Percentiles rank a stretch among this genome's conserved stretches.
phyloP scores from a whole-genome alignment of 805 yeast species.

The Teunomyces funiuensis region DNA sequence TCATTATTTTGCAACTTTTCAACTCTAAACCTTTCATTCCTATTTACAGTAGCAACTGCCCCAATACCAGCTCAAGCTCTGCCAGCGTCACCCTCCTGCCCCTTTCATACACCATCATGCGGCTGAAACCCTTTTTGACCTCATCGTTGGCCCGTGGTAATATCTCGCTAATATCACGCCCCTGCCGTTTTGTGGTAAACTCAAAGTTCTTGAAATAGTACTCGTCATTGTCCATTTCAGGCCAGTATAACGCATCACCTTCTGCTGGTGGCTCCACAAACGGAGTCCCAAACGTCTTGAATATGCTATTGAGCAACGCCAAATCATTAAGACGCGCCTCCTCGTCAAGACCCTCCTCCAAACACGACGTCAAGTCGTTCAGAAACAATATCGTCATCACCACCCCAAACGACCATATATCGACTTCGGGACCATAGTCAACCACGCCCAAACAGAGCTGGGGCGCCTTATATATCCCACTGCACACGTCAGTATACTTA shows the following conservation, averaged over 20 bases:
- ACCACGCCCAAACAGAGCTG: slow-evolving; percentile 64
- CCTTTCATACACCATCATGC: slow-evolving; percentile 8
- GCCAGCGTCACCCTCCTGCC: not conserved
- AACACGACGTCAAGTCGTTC: slow-evolving; percentile 25
- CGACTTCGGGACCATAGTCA: slow-evolving; percentile 55
- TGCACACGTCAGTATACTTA: slow-evolving; percentile 58
- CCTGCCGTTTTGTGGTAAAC: slow-evolving; percentile 13
- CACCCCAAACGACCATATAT: slow-evolving; percentile 73
- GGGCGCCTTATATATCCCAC: slow-evolving; percentile 71
- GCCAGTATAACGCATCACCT: slow-evolving; percentile 29
- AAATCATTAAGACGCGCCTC: slow-evolving; percentile 55
- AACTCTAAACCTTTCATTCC: too few relatives aligned
- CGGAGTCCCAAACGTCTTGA: slow-evolving; percentile 66
- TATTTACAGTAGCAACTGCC: too few relatives aligned
- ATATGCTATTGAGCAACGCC: slow-evolving; percentile 53
- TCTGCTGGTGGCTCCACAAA: not conserved
- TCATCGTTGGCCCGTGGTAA: slow-evolving; percentile 31
- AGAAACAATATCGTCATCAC: slow-evolving; percentile 54
- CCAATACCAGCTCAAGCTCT: not conserved
- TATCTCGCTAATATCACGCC: slow-evolving; percentile 20
- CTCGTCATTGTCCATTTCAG: slow-evolving; percentile 29
- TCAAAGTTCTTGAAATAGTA: slow-evolving; percentile 31
- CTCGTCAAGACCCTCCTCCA: slow-evolving; percentile 32
- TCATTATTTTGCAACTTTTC: too few relatives aligned
- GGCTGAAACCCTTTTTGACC: slow-evolving; percentile 1